phyloP scores from a whole-genome alignment of 306 rosid genomes.

The Quercus ilex region DNA sequence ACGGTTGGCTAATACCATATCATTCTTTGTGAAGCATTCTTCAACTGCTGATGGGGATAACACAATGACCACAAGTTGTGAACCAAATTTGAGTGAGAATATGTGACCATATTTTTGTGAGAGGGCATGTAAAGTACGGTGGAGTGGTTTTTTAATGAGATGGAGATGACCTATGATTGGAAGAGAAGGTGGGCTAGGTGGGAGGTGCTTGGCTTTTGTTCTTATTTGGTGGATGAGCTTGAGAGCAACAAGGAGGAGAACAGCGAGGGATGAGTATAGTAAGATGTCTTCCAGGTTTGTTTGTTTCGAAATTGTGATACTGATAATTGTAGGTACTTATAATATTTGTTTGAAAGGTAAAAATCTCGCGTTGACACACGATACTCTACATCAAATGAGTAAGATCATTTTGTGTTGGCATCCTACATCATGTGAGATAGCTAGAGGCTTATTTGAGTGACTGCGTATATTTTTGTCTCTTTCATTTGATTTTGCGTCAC shows the following conservation, averaged over 20 bases:
- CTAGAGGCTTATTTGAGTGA: too few species aligned
- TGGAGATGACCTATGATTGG: constrained; percentile 65
- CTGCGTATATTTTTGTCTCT: too few species aligned
- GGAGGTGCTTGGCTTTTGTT: constrained; percentile 25
- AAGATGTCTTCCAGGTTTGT: too few species aligned
- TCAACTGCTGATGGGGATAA: constrained; percentile 41
- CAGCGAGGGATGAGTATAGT: neutral
- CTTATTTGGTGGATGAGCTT: constrained; percentile 22
- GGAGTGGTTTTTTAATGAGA: constrained; percentile 35
- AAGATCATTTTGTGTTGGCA: too few species aligned
- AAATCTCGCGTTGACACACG: too few species aligned
- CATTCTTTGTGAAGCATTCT: constrained; percentile 74
- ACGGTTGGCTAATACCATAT: constrained; percentile 53
- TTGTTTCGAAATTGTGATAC: too few species aligned
- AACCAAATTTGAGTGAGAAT: constrained; percentile 25
- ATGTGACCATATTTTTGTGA: constrained; percentile 41
- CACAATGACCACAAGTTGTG: constrained; percentile 33
- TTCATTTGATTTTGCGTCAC: too few species aligned
- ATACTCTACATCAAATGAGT: too few species aligned
- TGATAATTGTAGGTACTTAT: too few species aligned
- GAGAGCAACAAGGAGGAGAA: constrained; percentile 11
- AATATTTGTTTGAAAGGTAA: too few species aligned
- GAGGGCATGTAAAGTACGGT: constrained; percentile 27
- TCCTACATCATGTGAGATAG: too few species aligned
- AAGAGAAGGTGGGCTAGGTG: constrained; percentile 47